These are phyloP conservation scores for Cucumis hystrix DNA, from an alignment of 306 rosid genomes.

Conservation along the genomic window DNA sequence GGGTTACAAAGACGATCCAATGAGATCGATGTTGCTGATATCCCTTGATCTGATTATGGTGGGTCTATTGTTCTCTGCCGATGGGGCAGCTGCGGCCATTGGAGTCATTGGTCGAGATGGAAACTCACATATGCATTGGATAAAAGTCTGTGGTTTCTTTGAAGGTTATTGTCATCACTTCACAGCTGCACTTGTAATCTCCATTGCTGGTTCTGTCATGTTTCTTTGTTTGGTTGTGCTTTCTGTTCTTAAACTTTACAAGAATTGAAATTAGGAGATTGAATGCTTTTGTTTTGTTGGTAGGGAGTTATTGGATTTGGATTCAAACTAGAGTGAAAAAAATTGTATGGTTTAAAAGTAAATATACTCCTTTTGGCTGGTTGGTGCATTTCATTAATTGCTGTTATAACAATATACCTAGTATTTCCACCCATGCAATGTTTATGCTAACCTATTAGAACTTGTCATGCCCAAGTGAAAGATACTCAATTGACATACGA, in stretches of 20 bases:
- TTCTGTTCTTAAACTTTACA: constrained; percentile 26
- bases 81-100: constrained; percentile 42
- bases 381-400: neutral
- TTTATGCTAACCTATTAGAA: neutral
- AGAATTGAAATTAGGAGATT: constrained; percentile 7
- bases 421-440: neutral
- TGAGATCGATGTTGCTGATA: constrained; percentile 8
- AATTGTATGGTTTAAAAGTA: neutral
- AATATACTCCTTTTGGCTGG: neutral
- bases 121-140: constrained; percentile 51
- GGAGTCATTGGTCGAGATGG: constrained; percentile 37
- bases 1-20: constrained; percentile 8
- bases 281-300: neutral
- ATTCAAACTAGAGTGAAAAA: neutral
- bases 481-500: too few relatives aligned
- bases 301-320: neutral
- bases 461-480: too few relatives aligned
- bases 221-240: constrained; percentile 30
- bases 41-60: constrained; percentile 21
- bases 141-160: constrained; percentile 38
- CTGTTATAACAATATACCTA: neutral
- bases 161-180: constrained; percentile 34
- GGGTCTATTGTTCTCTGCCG: constrained; percentile 39
- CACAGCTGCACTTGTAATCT: constrained; percentile 31
- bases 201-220: constrained; percentile 24